Base-by-base conservation (phyloP, 371 early-diverging fungal genomes). In the Rhizopus sp. region DNA sequence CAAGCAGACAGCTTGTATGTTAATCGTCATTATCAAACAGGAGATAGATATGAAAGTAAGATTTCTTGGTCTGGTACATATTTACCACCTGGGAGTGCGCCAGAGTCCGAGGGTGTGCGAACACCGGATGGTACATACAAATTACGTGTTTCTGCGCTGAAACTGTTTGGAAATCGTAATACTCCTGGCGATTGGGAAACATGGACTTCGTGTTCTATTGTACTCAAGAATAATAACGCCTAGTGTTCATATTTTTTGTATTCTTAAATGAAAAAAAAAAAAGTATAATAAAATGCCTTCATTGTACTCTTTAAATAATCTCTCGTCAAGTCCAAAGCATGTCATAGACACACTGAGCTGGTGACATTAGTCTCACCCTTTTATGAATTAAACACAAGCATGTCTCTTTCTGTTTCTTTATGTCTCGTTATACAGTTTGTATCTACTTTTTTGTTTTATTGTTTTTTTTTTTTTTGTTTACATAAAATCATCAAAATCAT, bases 401-500 rank as follows among this genome's bases (percentile, higher is more conserved):
- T 23, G 23, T 23, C 23, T 23, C 23, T 23, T 23, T 23, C 23
- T 23, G 0, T 23, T 23, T 23, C 23, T 23, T 23, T 23, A 23
- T 23, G 23, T 23, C 23, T 23, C 23, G 23, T 23, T 2, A 23
- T 23, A 23, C 23, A 2, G 23, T 23, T 23, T 23, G 23, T 23
- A 3, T 42, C 15, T 42, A n/a, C n/a, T 42, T 42, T 42, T 17
- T 42, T 17, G 7, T 42, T 42, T n/a, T 42, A 31, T 31, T 15
- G 33, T 30, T 23, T 23, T 50, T n/a, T n/a, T n/a, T n/a, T n/a
- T 30, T 44, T 50, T 15, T 45, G 32, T 57, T 77, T 88, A 91
- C 91, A 92, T 92, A 65, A 91, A 91, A 70, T 91, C 91, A 64
- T 91, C 90, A 66, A 84, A 88, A 60, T 88, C 88, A 60, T 87